Conservation (phyloP, 441 rosid species). For the Corymbia calophylla region DNA sequence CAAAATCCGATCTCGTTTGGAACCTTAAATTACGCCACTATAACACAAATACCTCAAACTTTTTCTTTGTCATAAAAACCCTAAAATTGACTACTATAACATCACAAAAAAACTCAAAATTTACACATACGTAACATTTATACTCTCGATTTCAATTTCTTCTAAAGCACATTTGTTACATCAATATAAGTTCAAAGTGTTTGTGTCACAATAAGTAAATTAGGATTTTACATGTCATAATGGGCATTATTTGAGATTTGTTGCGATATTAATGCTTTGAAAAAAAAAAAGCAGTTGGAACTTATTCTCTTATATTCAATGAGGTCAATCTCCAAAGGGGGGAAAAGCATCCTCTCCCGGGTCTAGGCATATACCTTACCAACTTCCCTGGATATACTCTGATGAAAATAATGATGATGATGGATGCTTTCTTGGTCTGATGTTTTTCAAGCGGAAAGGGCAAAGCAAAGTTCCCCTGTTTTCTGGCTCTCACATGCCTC, state of each 20-base stretch:
- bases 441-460: not conserved
- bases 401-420: not conserved
- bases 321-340: not conserved
- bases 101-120: not conserved
- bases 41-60: not conserved
- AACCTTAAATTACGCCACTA: fast-evolving
- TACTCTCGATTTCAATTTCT: not conserved
- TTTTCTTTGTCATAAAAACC: too few relatives aligned
- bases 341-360: fast-evolving
- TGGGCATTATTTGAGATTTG: not conserved
- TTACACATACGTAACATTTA: too few relatives aligned
- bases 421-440: not conserved
- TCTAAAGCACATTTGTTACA: too few relatives aligned
- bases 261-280: too few relatives aligned
- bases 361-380: not conserved
- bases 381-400: not conserved
- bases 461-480: conserved; percentile 3
- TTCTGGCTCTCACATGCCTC: conserved; percentile 18
- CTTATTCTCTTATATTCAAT: not conserved
- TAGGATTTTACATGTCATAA: too few relatives aligned
- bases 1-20: not conserved
- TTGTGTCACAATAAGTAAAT: too few relatives aligned
- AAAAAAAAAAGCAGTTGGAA: not conserved
- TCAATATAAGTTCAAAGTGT: too few relatives aligned
- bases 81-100: too few relatives aligned